Conservation (phyloP, 768 basidiomycete genomes). For the Podaxis carcinomalis region DNA sequence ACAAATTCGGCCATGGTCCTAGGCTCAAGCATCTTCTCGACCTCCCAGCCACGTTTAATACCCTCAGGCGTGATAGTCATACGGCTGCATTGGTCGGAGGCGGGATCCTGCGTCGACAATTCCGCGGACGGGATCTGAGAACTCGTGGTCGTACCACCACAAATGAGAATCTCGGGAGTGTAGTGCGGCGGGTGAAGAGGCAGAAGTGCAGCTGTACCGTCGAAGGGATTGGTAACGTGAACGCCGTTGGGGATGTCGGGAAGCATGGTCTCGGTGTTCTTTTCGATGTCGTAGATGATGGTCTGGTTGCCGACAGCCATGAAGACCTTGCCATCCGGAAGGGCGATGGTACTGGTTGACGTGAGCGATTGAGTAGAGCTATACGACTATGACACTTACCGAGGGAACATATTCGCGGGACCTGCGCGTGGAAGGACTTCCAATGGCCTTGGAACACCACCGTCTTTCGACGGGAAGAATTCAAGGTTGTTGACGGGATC, state of each 20-base stretch:
- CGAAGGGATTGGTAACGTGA: constrained; percentile 35
- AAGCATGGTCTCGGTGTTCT: constrained; percentile 15
- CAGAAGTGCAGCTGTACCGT: constrained; percentile 31
- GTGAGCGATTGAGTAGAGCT: neutral
- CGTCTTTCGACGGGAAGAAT: constrained; percentile 37
- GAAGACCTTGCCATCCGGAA: constrained; percentile 39
- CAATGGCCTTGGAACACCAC: constrained; percentile 25
- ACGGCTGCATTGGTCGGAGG: constrained; percentile 38
- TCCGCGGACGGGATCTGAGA: constrained; percentile 24
- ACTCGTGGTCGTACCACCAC: constrained; percentile 36
- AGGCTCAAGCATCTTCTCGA: constrained; percentile 38
- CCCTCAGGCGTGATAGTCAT: constrained; percentile 37
- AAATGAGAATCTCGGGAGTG: constrained; percentile 42
- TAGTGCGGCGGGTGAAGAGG: constrained; percentile 34
- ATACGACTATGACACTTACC: constrained; percentile 14
- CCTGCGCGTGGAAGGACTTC: constrained; percentile 23
- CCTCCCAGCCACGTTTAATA: constrained; percentile 39
- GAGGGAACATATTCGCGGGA: constrained; percentile 25
- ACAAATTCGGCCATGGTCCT: constrained; percentile 36
- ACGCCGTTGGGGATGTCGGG: constrained; percentile 42
- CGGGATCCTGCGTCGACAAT: constrained; percentile 36
- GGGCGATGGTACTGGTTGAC: constrained; percentile 22
- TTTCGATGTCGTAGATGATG: constrained; percentile 16
- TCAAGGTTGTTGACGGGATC: constrained; percentile 44
- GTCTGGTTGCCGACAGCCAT: constrained; percentile 38